phyloP scores from a whole-genome alignment of 176 grass and related monocot genomes.

The Tuctoria greenei region DNA sequence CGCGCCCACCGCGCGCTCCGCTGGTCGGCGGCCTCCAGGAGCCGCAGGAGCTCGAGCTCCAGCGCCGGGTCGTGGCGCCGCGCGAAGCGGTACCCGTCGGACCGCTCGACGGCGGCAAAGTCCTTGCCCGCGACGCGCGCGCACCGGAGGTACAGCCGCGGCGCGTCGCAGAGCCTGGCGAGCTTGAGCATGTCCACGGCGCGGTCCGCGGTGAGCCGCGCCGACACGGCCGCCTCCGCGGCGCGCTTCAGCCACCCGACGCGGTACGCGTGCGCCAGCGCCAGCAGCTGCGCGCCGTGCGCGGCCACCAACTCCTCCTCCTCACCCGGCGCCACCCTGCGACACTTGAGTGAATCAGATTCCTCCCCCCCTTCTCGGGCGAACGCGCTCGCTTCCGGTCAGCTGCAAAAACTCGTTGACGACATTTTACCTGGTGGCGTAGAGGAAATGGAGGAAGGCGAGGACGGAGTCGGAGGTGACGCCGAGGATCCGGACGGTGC shows the following conservation, averaged over 20 bases:
- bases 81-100: slow-evolving; percentile 80
- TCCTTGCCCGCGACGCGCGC: slow-evolving; percentile 61
- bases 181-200: slow-evolving; percentile 81
- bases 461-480: slow-evolving; percentile 55
- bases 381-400: no score
- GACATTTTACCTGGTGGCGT: background rate
- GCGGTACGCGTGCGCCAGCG: slow-evolving; percentile 75
- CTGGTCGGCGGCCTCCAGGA: slow-evolving; percentile 57
- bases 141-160: slow-evolving; percentile 58
- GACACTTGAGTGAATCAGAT: no score
- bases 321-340: slow-evolving; percentile 21
- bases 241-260: slow-evolving; percentile 76
- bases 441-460: slow-evolving; percentile 73
- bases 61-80: slow-evolving; percentile 59
- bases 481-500: slow-evolving; percentile 60
- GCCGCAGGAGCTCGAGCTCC: slow-evolving; percentile 56
- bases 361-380: no score
- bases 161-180: slow-evolving; percentile 78
- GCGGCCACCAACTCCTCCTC: slow-evolving; percentile 37
- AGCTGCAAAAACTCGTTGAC: no score
- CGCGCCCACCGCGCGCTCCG: slow-evolving; percentile 52
- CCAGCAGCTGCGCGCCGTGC: slow-evolving; percentile 67
- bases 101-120: slow-evolving; percentile 47
- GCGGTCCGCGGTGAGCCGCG: slow-evolving; percentile 47
- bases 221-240: slow-evolving; percentile 49